phyloP scores from a whole-genome alignment of 805 yeast species.

The Candida ovalis region DNA sequence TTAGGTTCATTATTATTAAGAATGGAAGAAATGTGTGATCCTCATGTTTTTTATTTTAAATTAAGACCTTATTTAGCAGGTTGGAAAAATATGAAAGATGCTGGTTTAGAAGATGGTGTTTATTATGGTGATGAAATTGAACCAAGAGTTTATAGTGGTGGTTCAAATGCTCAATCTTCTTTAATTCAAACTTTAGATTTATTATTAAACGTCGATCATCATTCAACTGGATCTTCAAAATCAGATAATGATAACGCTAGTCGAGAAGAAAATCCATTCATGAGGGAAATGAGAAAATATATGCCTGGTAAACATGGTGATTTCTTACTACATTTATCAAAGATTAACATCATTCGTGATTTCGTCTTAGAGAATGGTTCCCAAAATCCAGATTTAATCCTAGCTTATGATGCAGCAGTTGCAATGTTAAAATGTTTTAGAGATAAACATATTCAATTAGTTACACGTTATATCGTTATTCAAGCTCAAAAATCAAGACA shows the following conservation, averaged over 20 bases:
- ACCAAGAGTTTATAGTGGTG: conserved; percentile 71
- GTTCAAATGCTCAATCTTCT: conserved; percentile 92
- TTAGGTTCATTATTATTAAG: conserved; percentile 69
- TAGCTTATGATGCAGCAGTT: conserved; percentile 83
- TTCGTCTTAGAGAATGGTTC: conserved; percentile 47
- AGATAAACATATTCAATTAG: conserved; percentile 91
- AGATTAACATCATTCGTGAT: conserved; percentile 57
- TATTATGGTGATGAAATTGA: conserved; percentile 62
- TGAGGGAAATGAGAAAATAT: conserved; percentile 79
- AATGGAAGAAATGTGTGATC: conserved; percentile 94
- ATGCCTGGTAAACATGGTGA: conserved; percentile 88
- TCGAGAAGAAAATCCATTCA: conserved; percentile 42
- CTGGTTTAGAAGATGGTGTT: conserved; percentile 75
- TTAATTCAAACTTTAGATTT: conserved; percentile 84
- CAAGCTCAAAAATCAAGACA: conserved; percentile 61
- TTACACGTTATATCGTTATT: conserved; percentile 77
- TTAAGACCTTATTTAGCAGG: conserved; percentile 91
- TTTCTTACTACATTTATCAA: conserved; percentile 59
- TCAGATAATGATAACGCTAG: conserved; percentile 4
- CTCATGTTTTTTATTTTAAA: conserved; percentile 83
- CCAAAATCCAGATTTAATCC: conserved; percentile 50
- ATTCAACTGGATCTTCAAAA: conserved; percentile 59
- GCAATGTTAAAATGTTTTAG: conserved; percentile 86
- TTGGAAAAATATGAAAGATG: conserved; percentile 87
- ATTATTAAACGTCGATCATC: conserved; percentile 70